Evolutionary conservation across 257 asterid species (phyloP).

Genomic region (Haberlea rhodopensis): DNA sequence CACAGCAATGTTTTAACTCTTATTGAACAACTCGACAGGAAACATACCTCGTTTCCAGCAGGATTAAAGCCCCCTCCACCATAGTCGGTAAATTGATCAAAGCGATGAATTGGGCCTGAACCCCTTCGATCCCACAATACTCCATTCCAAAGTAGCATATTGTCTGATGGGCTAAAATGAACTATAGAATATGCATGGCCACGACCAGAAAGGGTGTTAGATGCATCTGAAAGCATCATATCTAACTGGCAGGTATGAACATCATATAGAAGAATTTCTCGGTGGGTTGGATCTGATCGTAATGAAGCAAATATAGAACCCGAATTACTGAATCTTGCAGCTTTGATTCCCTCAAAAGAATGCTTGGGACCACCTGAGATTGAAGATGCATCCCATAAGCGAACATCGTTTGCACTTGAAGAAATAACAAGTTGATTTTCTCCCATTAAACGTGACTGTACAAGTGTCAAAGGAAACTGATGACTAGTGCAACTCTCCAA

Average conservation of each 20-base stretch:
- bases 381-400: slow-evolving; percentile 79
- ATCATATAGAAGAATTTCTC: slow-evolving; percentile 87
- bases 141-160: slow-evolving; percentile 91
- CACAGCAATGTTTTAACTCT: background rate
- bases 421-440: slow-evolving; percentile 74
- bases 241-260: slow-evolving; percentile 63
- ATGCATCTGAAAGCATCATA: slow-evolving; percentile 59
- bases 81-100: slow-evolving; percentile 82
- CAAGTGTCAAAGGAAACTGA: slow-evolving; percentile 74
- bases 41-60: slow-evolving; percentile 90
- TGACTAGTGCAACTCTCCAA: slow-evolving; percentile 80
- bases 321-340: slow-evolving; percentile 78
- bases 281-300: slow-evolving; percentile 58
- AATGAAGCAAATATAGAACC: slow-evolving; percentile 74
- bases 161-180: slow-evolving; percentile 82
- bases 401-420: slow-evolving; percentile 80
- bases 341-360: slow-evolving; percentile 84
- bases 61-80: slow-evolving; percentile 99
- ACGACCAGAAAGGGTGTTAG: slow-evolving; percentile 55
- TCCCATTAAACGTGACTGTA: slow-evolving; percentile 62
- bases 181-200: slow-evolving; percentile 71
- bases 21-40: background rate
- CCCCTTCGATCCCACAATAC: slow-evolving; percentile 92
- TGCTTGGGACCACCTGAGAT: slow-evolving; percentile 82
- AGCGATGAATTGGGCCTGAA: slow-evolving; percentile 68